Percentiles rank a stretch among this genome's conserved stretches.
Evolutionary conservation across 2,329 filamentous ascomycete genomes (phyloP).

Genomic region (Colletotrichum orbiculare): DNA sequence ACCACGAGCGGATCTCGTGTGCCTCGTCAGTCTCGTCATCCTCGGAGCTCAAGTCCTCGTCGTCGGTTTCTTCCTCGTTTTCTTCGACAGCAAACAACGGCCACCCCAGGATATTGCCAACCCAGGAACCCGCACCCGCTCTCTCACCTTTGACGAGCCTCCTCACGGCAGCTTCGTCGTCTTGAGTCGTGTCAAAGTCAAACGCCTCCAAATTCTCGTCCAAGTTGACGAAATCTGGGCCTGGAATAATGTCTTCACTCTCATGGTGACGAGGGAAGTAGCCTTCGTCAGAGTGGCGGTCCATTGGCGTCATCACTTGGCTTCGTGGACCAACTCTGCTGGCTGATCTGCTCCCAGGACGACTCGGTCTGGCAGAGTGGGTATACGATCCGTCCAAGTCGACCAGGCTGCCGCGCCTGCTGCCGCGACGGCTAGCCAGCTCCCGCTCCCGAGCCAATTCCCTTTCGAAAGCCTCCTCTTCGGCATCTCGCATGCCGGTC

Average conservation of each 20-base stretch:
- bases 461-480: slow-evolving; percentile 64
- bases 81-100: slow-evolving; percentile 72
- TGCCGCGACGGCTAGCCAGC: slow-evolving; percentile 58
- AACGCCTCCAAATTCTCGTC: slow-evolving; percentile 68
- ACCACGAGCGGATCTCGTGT: slow-evolving; percentile 46
- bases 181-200: slow-evolving; percentile 60
- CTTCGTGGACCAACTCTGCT: slow-evolving; percentile 59
- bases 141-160: slow-evolving; percentile 66
- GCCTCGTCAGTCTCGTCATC: slow-evolving; percentile 41
- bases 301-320: slow-evolving; percentile 58
- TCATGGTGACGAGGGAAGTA: slow-evolving; percentile 52
- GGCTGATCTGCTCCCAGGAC: slow-evolving; percentile 56
- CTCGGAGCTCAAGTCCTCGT: slow-evolving; percentile 46
- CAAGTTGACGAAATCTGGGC: slow-evolving; percentile 72
- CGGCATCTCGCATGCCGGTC: slow-evolving; percentile 60
- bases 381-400: slow-evolving; percentile 49
- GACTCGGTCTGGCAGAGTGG: slow-evolving; percentile 38
- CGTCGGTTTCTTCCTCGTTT: slow-evolving; percentile 63
- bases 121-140: slow-evolving; percentile 66
- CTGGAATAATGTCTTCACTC: slow-evolving; percentile 52
- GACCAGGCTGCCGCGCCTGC: slow-evolving; percentile 58
- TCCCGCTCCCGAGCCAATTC: slow-evolving; percentile 63
- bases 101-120: slow-evolving; percentile 68
- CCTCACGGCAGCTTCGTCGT: slow-evolving; percentile 69
- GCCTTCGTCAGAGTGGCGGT: slow-evolving; percentile 52